Conservation (phyloP, 352 stramenopile species). For the Chrysophaeum taylorii region DNA sequence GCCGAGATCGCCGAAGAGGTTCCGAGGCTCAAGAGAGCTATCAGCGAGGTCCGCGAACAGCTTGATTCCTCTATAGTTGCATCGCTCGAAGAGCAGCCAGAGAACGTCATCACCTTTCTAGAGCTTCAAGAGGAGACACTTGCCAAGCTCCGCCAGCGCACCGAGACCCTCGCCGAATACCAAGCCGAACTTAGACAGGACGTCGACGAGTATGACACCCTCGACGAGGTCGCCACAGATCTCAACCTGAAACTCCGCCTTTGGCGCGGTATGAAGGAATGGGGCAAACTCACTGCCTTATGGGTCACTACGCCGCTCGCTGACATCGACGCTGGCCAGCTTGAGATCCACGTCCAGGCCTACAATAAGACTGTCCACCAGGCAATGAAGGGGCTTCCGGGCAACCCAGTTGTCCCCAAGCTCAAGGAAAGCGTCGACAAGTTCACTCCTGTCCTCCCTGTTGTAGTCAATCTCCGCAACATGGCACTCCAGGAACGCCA, state of each 20-base stretch:
- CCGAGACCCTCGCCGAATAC: conserved; percentile 68
- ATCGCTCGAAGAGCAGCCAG: conserved; percentile 55
- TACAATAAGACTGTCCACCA: conserved; percentile 73
- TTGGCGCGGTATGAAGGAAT: conserved; percentile 69
- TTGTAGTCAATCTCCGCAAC: conserved; percentile 77
- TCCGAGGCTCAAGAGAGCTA: conserved; percentile 39
- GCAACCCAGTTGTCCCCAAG: conserved; percentile 56
- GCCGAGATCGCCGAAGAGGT: conserved; percentile 76
- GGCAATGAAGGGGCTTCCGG: conserved; percentile 66
- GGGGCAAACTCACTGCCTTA: conserved; percentile 55
- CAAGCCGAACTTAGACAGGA: conserved; percentile 68
- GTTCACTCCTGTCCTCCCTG: conserved; percentile 73
- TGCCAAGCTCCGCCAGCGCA: conserved; percentile 39
- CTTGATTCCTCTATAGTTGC: conserved; percentile 63
- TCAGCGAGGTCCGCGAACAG: conserved; percentile 59
- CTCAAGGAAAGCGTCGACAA: conserved; percentile 71
- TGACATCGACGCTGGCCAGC: conserved; percentile 65
- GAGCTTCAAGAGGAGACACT: conserved; percentile 27
- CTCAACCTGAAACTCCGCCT: conserved; percentile 77
- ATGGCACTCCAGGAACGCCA: conserved; percentile 79
- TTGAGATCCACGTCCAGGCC: conserved; percentile 71
- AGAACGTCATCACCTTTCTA: conserved; percentile 53
- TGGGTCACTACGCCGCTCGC: conserved; percentile 69
- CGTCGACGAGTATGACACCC: conserved; percentile 70
- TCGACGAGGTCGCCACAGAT: conserved; percentile 66